Conservation (phyloP, 139 green algal species). For the Pedinophyceae sp. region DNA sequence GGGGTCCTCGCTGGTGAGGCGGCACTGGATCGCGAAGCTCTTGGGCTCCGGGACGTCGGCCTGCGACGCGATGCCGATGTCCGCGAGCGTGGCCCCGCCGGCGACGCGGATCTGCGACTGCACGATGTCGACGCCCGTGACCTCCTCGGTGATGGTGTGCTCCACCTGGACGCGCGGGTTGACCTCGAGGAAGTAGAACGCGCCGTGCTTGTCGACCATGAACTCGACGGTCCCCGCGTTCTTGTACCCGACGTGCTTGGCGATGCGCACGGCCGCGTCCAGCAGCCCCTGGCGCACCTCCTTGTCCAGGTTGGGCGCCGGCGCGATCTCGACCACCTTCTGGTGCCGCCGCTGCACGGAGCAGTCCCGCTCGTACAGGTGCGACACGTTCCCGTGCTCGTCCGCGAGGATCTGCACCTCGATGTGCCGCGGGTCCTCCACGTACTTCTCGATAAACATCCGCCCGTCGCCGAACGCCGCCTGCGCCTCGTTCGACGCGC, state of each 20-base stretch:
- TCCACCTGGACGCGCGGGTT: constrained; percentile 93
- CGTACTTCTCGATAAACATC: constrained; percentile 93
- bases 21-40: constrained; percentile 86
- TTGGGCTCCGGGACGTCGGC: constrained; percentile 32
- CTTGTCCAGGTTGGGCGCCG: constrained; percentile 35
- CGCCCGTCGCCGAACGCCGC: constrained; percentile 80
- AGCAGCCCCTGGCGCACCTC: constrained; percentile 13
- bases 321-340: constrained; percentile 87
- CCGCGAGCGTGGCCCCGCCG: constrained; percentile 49
- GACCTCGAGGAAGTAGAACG: constrained; percentile 89
- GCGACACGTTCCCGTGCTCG: constrained; percentile 79
- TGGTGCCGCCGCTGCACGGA: constrained; percentile 94
- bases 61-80: constrained; percentile 40
- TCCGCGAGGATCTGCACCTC: constrained; percentile 86
- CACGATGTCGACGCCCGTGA: constrained; percentile 88
- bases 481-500: constrained; percentile 57
- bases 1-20: constrained; percentile 84
- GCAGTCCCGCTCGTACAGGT: constrained; percentile 93
- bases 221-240: constrained; percentile 93
- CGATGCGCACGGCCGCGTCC: constrained; percentile 46
- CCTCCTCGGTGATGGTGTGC: constrained; percentile 93
- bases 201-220: constrained; percentile 80
- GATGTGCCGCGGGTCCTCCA: constrained; percentile 75
- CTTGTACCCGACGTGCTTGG: constrained; percentile 54
- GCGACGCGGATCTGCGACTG: constrained; percentile 81